phyloP scores from a whole-genome alignment of 208 protist genomes.

The Acanthamoeba lenticulata region DNA sequence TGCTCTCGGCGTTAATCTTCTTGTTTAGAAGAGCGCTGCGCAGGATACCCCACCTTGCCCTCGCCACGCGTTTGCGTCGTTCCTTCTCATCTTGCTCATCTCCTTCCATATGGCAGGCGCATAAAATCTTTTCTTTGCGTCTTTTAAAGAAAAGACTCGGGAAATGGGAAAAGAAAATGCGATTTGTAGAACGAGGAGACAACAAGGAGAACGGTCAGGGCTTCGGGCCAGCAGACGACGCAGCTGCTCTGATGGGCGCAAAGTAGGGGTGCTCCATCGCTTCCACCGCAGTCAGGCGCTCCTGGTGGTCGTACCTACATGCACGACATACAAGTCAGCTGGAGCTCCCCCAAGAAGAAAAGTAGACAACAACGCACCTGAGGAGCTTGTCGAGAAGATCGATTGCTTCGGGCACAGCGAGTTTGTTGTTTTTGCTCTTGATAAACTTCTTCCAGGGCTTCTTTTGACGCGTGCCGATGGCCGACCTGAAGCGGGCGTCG shows the following conservation, averaged over 20 bases:
- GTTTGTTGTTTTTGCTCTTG: conserved; percentile 93
- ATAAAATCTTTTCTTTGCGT: too few relatives aligned
- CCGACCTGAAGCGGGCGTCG: conserved; percentile 30
- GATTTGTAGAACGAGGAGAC: neutral
- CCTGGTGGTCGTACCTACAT: conserved; percentile 92
- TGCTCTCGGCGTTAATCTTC: neutral
- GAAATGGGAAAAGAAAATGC: neutral
- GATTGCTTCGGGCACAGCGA: conserved; percentile 96
- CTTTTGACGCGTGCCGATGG: conserved; percentile 57
- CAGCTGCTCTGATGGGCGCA: conserved; percentile 49
- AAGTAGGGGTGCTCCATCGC: conserved; percentile 99
- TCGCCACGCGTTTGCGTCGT: neutral
- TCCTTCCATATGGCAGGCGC: neutral
- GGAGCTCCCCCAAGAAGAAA: neutral
- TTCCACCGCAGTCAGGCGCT: conserved; percentile 97
- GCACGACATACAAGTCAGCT: neutral
- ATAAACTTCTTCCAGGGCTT: conserved; percentile 78
- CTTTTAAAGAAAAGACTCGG: too few relatives aligned
- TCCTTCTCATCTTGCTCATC: neutral
- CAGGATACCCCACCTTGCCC: conserved; percentile 5
- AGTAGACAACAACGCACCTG: conserved; percentile 79
- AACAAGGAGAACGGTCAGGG: neutral
- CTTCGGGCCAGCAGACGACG: neutral
- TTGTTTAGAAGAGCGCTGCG: neutral
- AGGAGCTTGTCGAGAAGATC: conserved; percentile 99